Evolutionary conservation across 495 filamentous ascomycete species (phyloP).

Genomic region (Penicillium ochrochloron): DNA sequence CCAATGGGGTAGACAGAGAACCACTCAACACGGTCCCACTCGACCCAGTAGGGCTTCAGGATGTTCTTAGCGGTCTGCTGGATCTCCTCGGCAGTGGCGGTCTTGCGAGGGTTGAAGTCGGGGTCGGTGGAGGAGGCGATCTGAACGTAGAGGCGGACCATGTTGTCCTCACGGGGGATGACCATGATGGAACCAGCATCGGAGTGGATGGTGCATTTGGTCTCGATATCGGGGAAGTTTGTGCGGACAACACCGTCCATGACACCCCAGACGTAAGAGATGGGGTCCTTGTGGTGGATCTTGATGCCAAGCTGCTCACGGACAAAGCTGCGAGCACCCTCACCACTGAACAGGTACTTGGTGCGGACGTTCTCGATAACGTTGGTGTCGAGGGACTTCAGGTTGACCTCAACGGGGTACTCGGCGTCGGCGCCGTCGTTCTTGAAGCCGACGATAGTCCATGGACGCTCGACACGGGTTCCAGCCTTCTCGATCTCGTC

Average conservation of each 20-base stretch:
- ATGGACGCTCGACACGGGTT: constrained; percentile 61
- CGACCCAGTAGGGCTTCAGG: constrained; percentile 61
- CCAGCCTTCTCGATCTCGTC: constrained; percentile 66
- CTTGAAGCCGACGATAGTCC: constrained; percentile 64
- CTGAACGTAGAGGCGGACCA: constrained; percentile 78
- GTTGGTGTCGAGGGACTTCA: constrained; percentile 77
- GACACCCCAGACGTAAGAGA: constrained; percentile 77
- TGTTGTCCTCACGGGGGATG: constrained; percentile 78
- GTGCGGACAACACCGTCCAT: constrained; percentile 82
- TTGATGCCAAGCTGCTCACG: constrained; percentile 61
- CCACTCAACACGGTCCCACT: constrained; percentile 61
- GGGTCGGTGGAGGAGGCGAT: constrained; percentile 66
- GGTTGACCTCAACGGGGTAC: constrained; percentile 68
- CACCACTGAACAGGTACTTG: constrained; percentile 69
- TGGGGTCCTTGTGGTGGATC: constrained; percentile 66
- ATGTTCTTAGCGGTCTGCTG: constrained; percentile 66
- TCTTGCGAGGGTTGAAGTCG: constrained; percentile 58
- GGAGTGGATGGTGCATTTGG: constrained; percentile 84
- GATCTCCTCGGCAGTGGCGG: constrained; percentile 61
- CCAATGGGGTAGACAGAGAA: constrained; percentile 68
- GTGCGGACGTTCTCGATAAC: constrained; percentile 64
- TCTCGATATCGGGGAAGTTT: constrained; percentile 88
- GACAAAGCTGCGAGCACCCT: constrained; percentile 67
- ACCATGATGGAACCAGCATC: constrained; percentile 74
- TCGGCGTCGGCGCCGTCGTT: constrained; percentile 57